phyloP scores from a whole-genome alignment of 441 rosid genomes.

The Corymbia calophylla region DNA sequence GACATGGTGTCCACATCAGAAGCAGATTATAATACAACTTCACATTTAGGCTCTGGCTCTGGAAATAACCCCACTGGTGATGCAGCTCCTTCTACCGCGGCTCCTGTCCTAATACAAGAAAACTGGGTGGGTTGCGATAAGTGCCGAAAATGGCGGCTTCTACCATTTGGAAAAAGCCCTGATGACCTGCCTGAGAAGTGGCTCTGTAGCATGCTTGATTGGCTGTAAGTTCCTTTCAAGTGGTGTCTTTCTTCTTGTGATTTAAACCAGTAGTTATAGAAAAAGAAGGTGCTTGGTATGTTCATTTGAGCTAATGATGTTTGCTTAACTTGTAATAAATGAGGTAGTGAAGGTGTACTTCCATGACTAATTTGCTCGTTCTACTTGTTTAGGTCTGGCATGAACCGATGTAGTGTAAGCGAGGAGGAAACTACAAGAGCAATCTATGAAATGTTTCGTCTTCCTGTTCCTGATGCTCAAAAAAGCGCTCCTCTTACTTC shows the following conservation, averaged over 20 bases:
- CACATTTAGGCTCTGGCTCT: slow-evolving; percentile 23
- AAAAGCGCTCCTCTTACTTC: slow-evolving; percentile 30
- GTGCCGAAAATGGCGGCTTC: slow-evolving; percentile 93
- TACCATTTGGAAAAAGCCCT: slow-evolving; percentile 63
- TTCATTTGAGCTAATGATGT: background rate
- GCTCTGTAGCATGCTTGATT: slow-evolving; percentile 89
- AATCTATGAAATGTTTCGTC: slow-evolving; percentile 36
- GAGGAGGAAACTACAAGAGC: slow-evolving; percentile 84
- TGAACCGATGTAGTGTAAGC: slow-evolving; percentile 61
- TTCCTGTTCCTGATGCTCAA: slow-evolving; percentile 39
- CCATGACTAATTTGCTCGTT: slow-evolving; percentile 16
- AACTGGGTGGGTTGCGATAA: slow-evolving; percentile 95
- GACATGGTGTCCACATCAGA: slow-evolving; percentile 21
- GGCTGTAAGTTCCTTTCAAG: slow-evolving; percentile 79
- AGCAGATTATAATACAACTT: slow-evolving; percentile 14
- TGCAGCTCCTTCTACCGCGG: slow-evolving; percentile 32
- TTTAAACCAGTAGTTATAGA: background rate
- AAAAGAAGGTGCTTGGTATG: background rate
- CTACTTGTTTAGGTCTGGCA: slow-evolving; percentile 62
- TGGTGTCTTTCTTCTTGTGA: background rate
- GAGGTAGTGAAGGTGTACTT: background rate
- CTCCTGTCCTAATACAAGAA: slow-evolving; percentile 57
- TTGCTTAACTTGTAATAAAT: background rate
- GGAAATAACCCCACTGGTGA: slow-evolving; percentile 27
- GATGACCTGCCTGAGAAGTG: slow-evolving; percentile 83